Evolutionary conservation across 371 early-diverging fungal species (phyloP).

Genomic region (Mucor indicus): DNA sequence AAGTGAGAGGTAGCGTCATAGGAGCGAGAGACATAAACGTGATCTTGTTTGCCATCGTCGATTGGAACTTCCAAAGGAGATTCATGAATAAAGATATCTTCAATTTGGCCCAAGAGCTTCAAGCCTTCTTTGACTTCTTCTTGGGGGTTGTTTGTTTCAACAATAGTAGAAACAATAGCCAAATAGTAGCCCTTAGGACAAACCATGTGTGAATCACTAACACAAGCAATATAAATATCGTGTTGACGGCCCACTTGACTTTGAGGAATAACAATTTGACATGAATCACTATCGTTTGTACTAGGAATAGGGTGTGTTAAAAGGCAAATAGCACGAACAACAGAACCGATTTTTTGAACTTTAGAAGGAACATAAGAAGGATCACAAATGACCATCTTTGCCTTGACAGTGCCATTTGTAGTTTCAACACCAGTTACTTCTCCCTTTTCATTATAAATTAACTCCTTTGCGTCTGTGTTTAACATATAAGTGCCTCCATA

Average conservation of each 20-base stretch:
- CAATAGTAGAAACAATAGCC: conserved; percentile 95
- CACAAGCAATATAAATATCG: conserved; percentile 94
- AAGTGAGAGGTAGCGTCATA: conserved; percentile 99
- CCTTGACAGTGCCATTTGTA: conserved; percentile 79
- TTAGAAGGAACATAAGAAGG: conserved; percentile 87
- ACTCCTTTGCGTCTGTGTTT: conserved; percentile 83
- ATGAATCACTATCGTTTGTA: conserved; percentile 88
- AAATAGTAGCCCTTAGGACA: conserved; percentile 84
- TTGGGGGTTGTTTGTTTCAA: conserved; percentile 86
- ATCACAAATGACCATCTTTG: conserved; percentile 91
- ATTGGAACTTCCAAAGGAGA: conserved; percentile 85
- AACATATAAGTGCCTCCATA: conserved; percentile 99
- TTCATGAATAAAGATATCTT: conserved; percentile 86
- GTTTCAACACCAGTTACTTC: conserved; percentile 85
- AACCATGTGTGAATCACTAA: conserved; percentile 88
- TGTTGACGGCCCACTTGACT: conserved; percentile 89
- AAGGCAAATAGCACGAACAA: conserved; percentile 94
- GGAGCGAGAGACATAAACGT: conserved; percentile 88
- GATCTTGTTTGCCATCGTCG: conserved; percentile 78
- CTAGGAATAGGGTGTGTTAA: conserved; percentile 92
- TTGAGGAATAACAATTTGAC: conserved; percentile 96
- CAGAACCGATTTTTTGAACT: conserved; percentile 76
- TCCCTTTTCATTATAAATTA: conserved; percentile 78
- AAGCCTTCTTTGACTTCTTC: conserved; percentile 85
- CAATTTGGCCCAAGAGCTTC: conserved; percentile 86